Base-by-base conservation (phyloP, 2,329 filamentous ascomycete species). In the Aspergillus versicolor region DNA sequence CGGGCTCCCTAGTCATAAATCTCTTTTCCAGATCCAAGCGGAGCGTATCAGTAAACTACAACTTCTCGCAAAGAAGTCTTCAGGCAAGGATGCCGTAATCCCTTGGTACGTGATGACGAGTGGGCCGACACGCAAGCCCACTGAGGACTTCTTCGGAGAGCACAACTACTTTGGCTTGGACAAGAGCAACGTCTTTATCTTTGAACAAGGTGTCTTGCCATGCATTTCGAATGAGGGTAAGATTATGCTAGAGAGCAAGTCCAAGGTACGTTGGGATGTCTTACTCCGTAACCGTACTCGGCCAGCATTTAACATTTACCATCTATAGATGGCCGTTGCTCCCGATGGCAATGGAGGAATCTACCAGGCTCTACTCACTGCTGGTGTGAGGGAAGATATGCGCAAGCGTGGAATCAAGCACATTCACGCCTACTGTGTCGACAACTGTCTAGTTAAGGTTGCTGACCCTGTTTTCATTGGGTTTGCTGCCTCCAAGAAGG, bases 31-130 rank as follows among this genome's bases (percentile, higher is more conserved):
- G 81, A 90, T 99, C 67, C 94, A 99, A 78, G 94, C 90, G 44
- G 92, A 99, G 84, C 84, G 94, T 54, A 97, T 99, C 71, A 83
- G 83, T 69, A 95, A 92, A 80, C 79, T 96, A 8, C 90, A 97
- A 78, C 78, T 87, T 68, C 81, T 97, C 63, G 92, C 93, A 43
- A 82, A 86, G 66, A 86, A 89, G 74, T 86, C 88, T 72, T 81
- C 84, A 53, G 83, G 83, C 57, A 75, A 76, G 61, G 80, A 80
- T 54, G 85, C 86, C 43, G 81, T 88, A 32, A 87, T 97, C 42
- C 94, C 94, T 12, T 99, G 94, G 94, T 99, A 99, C 78, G 91
- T 99, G 76, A 99, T 99, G 94, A 99, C 94, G 68, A 96, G 91
- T 69, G 94, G 94, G 4, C 94, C 94, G 45, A 99, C 94, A 7